Evolutionary conservation across 495 filamentous ascomycete species (phyloP).

Genomic region (Parathielavia hyrcaniae): DNA sequence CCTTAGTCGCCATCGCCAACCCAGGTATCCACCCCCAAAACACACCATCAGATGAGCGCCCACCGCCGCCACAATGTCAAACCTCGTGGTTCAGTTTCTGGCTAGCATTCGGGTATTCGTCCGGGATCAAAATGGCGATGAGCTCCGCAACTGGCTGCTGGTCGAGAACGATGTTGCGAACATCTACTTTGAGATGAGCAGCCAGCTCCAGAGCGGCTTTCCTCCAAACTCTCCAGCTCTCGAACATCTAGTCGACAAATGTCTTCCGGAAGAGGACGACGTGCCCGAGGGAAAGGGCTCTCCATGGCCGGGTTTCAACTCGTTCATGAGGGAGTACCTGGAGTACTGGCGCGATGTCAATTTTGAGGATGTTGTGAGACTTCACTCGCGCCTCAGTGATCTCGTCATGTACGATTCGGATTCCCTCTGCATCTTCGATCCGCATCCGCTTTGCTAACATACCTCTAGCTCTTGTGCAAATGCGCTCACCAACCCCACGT

Average conservation of each 20-base stretch:
- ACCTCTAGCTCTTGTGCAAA: conserved; percentile 62
- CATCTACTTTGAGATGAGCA: conserved; percentile 60
- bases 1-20: not conserved
- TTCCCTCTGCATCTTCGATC: not conserved
- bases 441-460: conserved; percentile 9
- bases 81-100: conserved; percentile 38
- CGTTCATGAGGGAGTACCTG: conserved; percentile 73
- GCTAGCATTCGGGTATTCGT: conserved; percentile 37
- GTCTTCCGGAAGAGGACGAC: conserved; percentile 47
- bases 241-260: conserved; percentile 54
- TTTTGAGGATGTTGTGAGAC: conserved; percentile 63
- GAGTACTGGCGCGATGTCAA: conserved; percentile 72
- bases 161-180: conserved; percentile 45
- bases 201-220: conserved; percentile 56
- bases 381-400: conserved; percentile 65
- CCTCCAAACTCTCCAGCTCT: conserved; percentile 48
- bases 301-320: conserved; percentile 66
- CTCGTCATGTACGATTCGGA: conserved; percentile 60
- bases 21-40: not conserved
- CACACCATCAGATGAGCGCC: not conserved
- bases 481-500: conserved; percentile 68
- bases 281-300: conserved; percentile 47
- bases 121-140: conserved; percentile 34
- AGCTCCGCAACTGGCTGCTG: conserved; percentile 41
- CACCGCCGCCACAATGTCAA: conserved; percentile 27